Evolutionary conservation across 441 rosid species (phyloP).

Genomic region (Erodium chrysanthum): DNA sequence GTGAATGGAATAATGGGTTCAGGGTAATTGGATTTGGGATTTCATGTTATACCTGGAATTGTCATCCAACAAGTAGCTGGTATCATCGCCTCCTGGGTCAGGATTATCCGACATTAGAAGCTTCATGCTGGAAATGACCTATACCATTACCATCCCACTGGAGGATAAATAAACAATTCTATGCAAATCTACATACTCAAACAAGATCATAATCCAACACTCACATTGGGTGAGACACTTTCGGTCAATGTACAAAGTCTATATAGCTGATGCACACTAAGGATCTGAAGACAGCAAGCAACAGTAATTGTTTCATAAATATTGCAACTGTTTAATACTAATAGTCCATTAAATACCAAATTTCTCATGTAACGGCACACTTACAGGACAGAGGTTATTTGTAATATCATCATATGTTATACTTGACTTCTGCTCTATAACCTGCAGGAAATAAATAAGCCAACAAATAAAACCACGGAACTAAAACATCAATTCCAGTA

Average conservation of each 20-base stretch:
- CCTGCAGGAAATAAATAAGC: constrained; percentile 33
- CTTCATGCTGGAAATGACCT: constrained; percentile 75
- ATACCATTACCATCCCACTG: constrained; percentile 15
- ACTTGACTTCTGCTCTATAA: constrained; percentile 46
- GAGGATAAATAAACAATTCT: neutral
- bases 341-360: too few relatives aligned
- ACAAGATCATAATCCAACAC: constrained; percentile 10
- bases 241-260: constrained; percentile 53
- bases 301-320: neutral
- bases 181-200: constrained; percentile 21
- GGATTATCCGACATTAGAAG: constrained; percentile 37
- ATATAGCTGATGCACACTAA: constrained; percentile 58
- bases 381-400: constrained; percentile 70
- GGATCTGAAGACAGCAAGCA: constrained; percentile 34
- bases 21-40: too few relatives aligned
- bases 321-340: too few relatives aligned
- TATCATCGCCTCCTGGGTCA: constrained; percentile 23
- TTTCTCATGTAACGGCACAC: neutral
- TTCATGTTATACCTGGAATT: constrained; percentile 54
- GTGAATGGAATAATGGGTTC: too few relatives aligned
- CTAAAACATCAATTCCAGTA: neutral
- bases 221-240: constrained; percentile 57
- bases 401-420: constrained; percentile 59
- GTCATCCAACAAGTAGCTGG: constrained; percentile 69
- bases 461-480: neutral